Evolutionary conservation across 768 basidiomycete genomes (phyloP).

Genomic region (Sporobolomyces phaffii): DNA sequence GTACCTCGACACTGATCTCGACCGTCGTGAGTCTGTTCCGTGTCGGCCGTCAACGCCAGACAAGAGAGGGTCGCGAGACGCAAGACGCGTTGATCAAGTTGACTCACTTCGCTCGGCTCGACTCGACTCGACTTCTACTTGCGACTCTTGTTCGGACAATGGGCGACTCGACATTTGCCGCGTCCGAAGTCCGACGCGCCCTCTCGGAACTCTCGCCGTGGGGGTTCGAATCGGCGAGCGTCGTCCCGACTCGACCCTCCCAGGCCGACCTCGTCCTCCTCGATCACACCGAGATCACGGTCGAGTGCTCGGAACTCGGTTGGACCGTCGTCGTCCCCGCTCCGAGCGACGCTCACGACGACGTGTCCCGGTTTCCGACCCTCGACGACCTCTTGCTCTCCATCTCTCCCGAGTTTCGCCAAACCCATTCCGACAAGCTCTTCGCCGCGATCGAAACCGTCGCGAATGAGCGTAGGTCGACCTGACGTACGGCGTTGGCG

Average conservation of each 20-base stretch:
- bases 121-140: background rate
- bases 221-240: slow-evolving; percentile 2
- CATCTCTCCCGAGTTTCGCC: slow-evolving; percentile 16
- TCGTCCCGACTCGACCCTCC: background rate
- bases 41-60: too few relatives aligned
- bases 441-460: too few relatives aligned
- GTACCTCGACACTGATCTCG: too few relatives aligned
- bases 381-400: slow-evolving; percentile 25
- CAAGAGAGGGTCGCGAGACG: too few relatives aligned
- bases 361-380: background rate
- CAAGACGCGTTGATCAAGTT: too few relatives aligned
- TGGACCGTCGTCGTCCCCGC: slow-evolving; percentile 1
- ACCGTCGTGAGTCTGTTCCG: too few relatives aligned
- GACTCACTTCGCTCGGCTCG: too few relatives aligned
- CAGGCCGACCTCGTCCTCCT: slow-evolving; percentile 5
- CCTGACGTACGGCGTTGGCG: too few relatives aligned
- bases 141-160: background rate
- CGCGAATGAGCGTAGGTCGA: too few relatives aligned
- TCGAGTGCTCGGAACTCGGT: background rate
- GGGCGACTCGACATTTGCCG: background rate
- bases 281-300: background rate
- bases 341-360: too few relatives aligned
- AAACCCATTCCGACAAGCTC: slow-evolving; percentile 11
- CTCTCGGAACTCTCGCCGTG: slow-evolving; percentile 17
- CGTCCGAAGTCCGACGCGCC: background rate